Evolutionary conservation across 305 asterid species (phyloP), one percentile per base, ranked within the genome.

Genomic region (Fraxinus greggii): DNA sequence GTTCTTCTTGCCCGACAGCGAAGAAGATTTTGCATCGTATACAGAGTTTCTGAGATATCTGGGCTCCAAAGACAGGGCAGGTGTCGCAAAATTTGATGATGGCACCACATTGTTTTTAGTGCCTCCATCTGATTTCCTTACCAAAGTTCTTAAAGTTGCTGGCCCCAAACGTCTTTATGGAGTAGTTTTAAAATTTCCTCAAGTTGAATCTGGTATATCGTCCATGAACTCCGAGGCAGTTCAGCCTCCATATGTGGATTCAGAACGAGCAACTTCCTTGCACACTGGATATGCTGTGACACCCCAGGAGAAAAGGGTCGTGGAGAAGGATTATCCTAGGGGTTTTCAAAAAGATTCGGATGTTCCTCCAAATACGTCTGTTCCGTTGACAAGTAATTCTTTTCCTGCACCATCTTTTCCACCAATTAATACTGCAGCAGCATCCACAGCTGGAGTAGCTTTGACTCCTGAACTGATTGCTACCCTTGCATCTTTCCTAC

Each of bases 101-200:
- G 97, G 98, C 56, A 92, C 98, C 78, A 94, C 98, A 35, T 84
- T 96, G 74, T 96, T 96, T 86, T 88, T 96, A 92, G 99, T 96
- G 84, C 99, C 99, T 77, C 99, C 99, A 36, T 96, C 99, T 35
- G 93, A 91, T 74, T 94, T 96, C 84, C 91, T 96, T 17, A 86
- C 89, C 21, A 83, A 88, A 1, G 96, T 96, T 85, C 93, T 96
- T 69, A 92, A 91, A 84, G 90, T 96, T 78, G 80, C 85, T 84
- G 99, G 98, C 42, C 99, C 98, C 24, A 92, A 87, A 82, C 97
- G 98, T 86, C 96, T 94, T 33, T 96, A 94, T 87, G 99, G 99
- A 59, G 97, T 96, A 48, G 95, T 96, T 87, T 86, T 96, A 15
- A 93, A 94, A 82, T 94, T 96, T 83, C 92, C 93, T 77, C 90